Evolutionary conservation across 2,329 filamentous ascomycete genomes (phyloP), one percentile per base, ranked within the genome.

Genomic region (Calonectria hongkongensis): DNA sequence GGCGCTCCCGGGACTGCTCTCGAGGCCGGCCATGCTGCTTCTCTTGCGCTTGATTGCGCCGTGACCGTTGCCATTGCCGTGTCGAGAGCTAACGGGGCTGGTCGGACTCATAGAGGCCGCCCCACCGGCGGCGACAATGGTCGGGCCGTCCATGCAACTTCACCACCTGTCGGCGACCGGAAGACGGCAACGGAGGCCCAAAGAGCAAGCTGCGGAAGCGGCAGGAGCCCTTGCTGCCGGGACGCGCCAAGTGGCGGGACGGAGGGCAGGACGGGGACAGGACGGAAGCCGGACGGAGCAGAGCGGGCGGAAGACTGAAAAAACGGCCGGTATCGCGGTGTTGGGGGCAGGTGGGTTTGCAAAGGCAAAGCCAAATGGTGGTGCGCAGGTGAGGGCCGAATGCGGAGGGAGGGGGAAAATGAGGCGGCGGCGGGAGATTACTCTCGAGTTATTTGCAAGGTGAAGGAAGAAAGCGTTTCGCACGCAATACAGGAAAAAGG

Each of bases 1-100:
- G 54, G 73, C 76, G 79, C 90, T 92, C 30, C 88, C 90, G 4
- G 91, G 91, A 75, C 91, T 92, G 81, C 90, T 92, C 71, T 92
- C 91, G 73, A 90, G 84, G 30, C 82, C 82, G 41, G 79, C 86
- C 73, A 89, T 83, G 66, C 84, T 91, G 76, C 89, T 87, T 70
- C 85, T 82, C 87, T 93, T 93, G 81, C 91, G 87, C 86, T 93
- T 93, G 74, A 85, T 79, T 76, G 81, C 72, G 62, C 78, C 78
- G 69, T 79, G 77, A 74, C 85, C 78, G 68, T 79, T 78, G 74
- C 85, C 86, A 75, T 86, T 87, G 75, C 85, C 87, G 78, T 87
- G 87, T 75, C 88, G 88, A 76, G 87, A 85, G 82, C 88, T 89
- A 79, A 88, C 83, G 72, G 89, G 89, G 81, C 88, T 90, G 76